A percentile compares a stretch with the other conserved stretches of the same genome.
phyloP scores from a whole-genome alignment of 164 flowering plant species.

The Vitis labrusca region DNA sequence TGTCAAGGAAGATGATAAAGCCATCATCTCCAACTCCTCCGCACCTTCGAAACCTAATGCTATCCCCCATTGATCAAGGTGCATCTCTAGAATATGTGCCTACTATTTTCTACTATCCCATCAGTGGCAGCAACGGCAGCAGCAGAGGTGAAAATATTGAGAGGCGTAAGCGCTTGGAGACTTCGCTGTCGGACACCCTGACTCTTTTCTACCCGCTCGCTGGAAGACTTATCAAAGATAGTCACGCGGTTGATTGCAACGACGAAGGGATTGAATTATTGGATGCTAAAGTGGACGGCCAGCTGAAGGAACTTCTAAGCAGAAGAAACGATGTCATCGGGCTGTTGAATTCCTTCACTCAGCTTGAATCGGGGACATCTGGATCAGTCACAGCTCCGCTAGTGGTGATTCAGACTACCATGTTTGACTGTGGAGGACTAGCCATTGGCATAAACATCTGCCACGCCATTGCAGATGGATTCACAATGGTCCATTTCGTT shows the following conservation, averaged over 20 bases:
- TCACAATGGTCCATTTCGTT: not conserved
- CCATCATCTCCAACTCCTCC: slow-evolving; percentile 14
- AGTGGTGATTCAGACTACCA: slow-evolving; percentile 13
- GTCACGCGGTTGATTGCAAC: slow-evolving; percentile 11
- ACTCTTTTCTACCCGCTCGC: slow-evolving; percentile 11
- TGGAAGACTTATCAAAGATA: slow-evolving; percentile 11
- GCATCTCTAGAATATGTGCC: slow-evolving; percentile 3
- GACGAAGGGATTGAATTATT: slow-evolving; percentile 16
- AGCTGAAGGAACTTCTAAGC: not conserved
- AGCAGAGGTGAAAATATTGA: no score
- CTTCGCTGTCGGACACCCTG: slow-evolving; percentile 9
- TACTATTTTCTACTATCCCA: slow-evolving; percentile 2
- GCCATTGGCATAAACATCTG: slow-evolving; percentile 2
- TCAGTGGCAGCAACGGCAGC: not conserved
- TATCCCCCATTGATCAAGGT: slow-evolving; percentile 13
- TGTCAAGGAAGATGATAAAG: slow-evolving; percentile 8
- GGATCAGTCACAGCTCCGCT: not conserved
- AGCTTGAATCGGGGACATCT: no score
- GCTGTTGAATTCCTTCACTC: no score
- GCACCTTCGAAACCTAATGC: not conserved
- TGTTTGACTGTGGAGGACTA: slow-evolving; percentile 19
- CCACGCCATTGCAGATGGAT: slow-evolving; percentile 12
- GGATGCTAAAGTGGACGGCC: slow-evolving; percentile 6
- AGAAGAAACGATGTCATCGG: not conserved
- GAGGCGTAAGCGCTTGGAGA: not conserved